Base-by-base conservation (phyloP, 208 protist species). In the Trichomonas vaginalis region DNA sequence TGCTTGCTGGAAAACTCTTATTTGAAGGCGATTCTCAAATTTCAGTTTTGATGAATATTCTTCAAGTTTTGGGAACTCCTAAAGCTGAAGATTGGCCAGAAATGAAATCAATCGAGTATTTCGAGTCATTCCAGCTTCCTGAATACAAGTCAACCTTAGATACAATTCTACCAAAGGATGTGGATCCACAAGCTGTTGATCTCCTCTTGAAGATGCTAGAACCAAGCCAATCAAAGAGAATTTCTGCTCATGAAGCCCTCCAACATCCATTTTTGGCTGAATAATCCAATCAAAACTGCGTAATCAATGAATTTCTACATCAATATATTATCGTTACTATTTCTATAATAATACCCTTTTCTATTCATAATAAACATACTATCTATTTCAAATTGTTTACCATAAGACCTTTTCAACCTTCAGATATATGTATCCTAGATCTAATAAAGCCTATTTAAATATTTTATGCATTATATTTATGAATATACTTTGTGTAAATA, bases 11-110 rank as follows among this genome's bases (percentile, higher is more conserved):
- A 6, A 39, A 92, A 56, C 42, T 92, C 32, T 17, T 92, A 39
- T 92, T 92, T 39, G 32, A 92, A n/a, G 86, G 86, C 15, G 45
- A 92, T 32, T 46, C 40, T 1, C 86, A 92, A 39, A 42, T 92
- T 39, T 9, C 40, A 39, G 35, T 51, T 35, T 23, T 92, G 6
- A 39, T 51, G 27, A 35, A 51, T 9, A 51, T 51, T 39, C 12
- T 92, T 12, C 42, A 92, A 39, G 45, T 92, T 1, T 92, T 92
- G 27, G 86, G 86, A 6, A 92, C 86, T 21, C 86, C 86, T 39
- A 92, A 92, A 51, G 45, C 42, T 10, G 86, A 92, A 17, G 86
- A 92, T 39, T 92, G 86, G 86, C 86, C 86, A 49, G 86, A 92
- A 51, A 92, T 92, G 86, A 51, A 92, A 1, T 2, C 8, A 92